Percentiles rank a stretch among this genome's conserved stretches.
These are phyloP conservation scores for Pugionium cornutum DNA, from an alignment of 345 rosid species.

Conservation along the genomic window DNA sequence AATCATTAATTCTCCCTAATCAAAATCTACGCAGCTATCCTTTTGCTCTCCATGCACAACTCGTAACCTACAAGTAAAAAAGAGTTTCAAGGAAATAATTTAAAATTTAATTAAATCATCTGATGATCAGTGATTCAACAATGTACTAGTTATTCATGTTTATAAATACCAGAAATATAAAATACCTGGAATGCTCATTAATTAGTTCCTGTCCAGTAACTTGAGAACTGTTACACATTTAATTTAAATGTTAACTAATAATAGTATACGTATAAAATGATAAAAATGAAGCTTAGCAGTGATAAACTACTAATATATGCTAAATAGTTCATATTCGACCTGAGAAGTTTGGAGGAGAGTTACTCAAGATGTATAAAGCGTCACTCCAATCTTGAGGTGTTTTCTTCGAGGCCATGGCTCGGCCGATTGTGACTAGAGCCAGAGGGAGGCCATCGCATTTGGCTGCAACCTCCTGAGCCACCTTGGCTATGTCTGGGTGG, in stretches of 20 bases:
- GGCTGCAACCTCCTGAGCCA: slow-evolving; percentile 41
- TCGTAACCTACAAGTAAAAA: slow-evolving; percentile 19
- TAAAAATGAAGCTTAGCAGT: background rate
- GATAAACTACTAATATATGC: background rate
- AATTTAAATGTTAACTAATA: background rate
- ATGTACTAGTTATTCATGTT: background rate
- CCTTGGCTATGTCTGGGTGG: slow-evolving; percentile 41
- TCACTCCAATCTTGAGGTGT: slow-evolving; percentile 42
- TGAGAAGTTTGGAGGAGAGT: slow-evolving; percentile 45
- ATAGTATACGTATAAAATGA: too few species aligned
- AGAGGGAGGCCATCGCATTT: slow-evolving; percentile 41
- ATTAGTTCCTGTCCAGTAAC: slow-evolving; percentile 39
- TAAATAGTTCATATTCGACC: slow-evolving; percentile 14
- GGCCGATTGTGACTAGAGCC: slow-evolving; percentile 43
- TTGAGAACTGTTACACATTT: slow-evolving; percentile 38
- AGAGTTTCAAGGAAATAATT: background rate
- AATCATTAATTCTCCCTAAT: slow-evolving; percentile 23
- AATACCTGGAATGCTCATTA: slow-evolving; percentile 25
- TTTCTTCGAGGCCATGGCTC: slow-evolving; percentile 44
- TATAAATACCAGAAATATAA: background rate
- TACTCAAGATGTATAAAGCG: slow-evolving; percentile 42
- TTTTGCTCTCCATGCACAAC: slow-evolving; percentile 17
- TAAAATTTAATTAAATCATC: background rate
- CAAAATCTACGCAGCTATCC: slow-evolving; percentile 27
- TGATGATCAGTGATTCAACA: background rate